Conservation (phyloP, 768 basidiomycete genomes). For the Termitomyces sp. region DNA sequence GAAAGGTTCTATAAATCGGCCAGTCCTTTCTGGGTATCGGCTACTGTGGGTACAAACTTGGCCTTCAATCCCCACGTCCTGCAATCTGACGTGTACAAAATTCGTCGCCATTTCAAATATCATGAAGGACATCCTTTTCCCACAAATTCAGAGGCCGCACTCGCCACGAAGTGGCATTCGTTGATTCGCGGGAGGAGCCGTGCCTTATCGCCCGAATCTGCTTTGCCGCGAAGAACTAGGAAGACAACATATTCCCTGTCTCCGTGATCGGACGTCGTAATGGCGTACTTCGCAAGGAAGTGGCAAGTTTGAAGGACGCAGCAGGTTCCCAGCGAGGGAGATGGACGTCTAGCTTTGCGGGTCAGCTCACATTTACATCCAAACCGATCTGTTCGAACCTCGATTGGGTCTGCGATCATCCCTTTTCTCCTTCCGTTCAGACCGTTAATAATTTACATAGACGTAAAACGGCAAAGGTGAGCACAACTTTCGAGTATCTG, state of each 20-base stretch:
- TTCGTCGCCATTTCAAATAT: neutral
- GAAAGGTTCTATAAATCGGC: neutral
- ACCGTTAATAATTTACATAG: neutral
- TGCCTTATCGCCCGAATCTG: neutral
- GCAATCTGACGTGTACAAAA: neutral
- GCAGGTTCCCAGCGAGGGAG: neutral
- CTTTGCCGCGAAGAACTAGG: neutral
- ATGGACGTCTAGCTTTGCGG: neutral
- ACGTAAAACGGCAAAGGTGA: neutral
- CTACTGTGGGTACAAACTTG: neutral
- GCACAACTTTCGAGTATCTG: neutral
- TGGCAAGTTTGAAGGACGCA: neutral
- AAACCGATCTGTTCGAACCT: neutral
- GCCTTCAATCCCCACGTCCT: neutral
- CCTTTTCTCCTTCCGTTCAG: neutral
- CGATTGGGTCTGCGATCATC: neutral
- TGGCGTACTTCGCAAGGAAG: neutral
- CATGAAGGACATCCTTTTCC: neutral
- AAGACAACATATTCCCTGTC: neutral
- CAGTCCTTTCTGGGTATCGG: neutral
- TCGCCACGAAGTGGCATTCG: neutral
- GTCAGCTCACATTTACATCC: neutral
- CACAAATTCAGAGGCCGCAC: neutral
- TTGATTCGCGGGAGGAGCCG: neutral
- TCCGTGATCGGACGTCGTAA: neutral